Base-by-base conservation (phyloP, 2,329 filamentous ascomycete genomes). In the Colletotrichum musicola region DNA sequence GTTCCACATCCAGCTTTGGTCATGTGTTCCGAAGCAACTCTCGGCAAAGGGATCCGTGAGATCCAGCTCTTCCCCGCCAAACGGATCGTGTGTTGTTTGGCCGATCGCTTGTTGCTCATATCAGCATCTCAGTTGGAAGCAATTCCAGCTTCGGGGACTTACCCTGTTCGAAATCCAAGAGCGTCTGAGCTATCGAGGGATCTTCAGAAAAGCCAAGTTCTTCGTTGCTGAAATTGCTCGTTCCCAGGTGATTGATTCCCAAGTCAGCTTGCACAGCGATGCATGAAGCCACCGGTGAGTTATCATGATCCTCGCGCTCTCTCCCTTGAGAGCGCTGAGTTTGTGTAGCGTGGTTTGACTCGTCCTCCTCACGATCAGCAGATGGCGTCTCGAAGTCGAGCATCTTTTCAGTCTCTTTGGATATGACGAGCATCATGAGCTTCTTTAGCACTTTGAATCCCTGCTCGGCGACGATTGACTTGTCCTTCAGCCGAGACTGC, bases 341-440 rank as follows among this genome's bases (percentile, higher is more conserved):
- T 16, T 9, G 30, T 10, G n/a, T 20, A 4, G 9, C 5, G 5
- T 30, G 27, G 27, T 9, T 30, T 30, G 27, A 7, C 27, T 30
- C 27, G 7, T 30, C 27, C 7, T 30, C 5, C 9, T 30, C 7
- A 6, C 27, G 27, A 30, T 9, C 5, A 30, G 6, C 27, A 30
- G 27, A 7, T 40, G n/a, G 50, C 20, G 4, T 9, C 3, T 53
- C 66, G n/a, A 74, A 47, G 2, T 72, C 62, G 20, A 73, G 62
- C 64, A 74, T 71, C 7, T 51, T 67, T n/a, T 73, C 66, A 6
- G 65, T 69, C 54, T 74, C 73, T 27, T 72, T 74, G 4, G 40
- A 61, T 65, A 75, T 72, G 9, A 75, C 73, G 1, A 75, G 62
- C 4, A 65, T 67, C 62, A 74, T 66, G 6, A 75, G 51, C 4